Conservation (phyloP, 345 rosid species). For the Moricandia moricandioides region DNA sequence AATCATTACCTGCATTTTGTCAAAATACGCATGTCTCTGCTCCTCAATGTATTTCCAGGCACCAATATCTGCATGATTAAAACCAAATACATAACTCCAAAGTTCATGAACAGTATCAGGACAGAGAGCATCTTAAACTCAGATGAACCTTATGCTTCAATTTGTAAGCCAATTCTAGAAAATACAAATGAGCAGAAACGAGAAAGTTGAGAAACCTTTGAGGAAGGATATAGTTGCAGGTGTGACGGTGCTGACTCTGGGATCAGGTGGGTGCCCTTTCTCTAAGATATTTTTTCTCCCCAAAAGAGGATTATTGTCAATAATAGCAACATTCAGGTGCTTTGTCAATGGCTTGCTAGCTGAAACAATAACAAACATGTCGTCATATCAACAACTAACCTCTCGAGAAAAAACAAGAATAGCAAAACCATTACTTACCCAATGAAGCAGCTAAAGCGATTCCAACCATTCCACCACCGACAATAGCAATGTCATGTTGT, state of each 20-base stretch:
- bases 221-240: conserved; percentile 78
- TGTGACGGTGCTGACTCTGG: conserved; percentile 91
- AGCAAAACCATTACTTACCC: conserved; percentile 42
- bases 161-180: not conserved
- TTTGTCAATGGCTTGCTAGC: conserved; percentile 76
- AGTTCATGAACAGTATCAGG: too few species aligned
- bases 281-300: conserved; percentile 45
- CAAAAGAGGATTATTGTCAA: conserved; percentile 81
- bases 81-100: not conserved
- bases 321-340: conserved; percentile 77
- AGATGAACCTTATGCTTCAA: not conserved
- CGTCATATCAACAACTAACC: not conserved
- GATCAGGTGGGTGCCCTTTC: conserved; percentile 75
- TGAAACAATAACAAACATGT: conserved; percentile 40
- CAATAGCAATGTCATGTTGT: conserved; percentile 79
- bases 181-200: not conserved
- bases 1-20: conserved; percentile 78
- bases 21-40: conserved; percentile 87
- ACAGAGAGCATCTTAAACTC: conserved; percentile 4
- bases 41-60: conserved; percentile 84
- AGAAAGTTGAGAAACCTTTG: conserved; percentile 45
- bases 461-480: conserved; percentile 98
- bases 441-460: conserved; percentile 92
- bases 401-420: not conserved
- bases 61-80: conserved; percentile 60